Evolutionary conservation across 139 green algal genomes (phyloP), one percentile per base, ranked within the genome.

Genomic region (Chlorella sp.): DNA sequence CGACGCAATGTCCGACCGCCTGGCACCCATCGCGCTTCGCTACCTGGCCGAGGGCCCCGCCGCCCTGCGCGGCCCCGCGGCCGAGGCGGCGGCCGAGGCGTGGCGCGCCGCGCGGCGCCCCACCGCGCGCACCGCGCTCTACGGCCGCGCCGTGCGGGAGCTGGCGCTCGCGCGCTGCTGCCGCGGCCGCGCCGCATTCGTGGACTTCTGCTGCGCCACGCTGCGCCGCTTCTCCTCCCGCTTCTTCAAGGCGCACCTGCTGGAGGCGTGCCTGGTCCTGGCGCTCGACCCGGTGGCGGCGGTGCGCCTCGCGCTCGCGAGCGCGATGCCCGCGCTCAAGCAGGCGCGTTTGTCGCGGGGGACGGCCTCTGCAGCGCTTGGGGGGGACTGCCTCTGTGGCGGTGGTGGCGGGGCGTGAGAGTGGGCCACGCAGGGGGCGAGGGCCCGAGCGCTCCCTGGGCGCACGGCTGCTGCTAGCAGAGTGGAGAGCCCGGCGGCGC

Each of bases 271-370:
- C 76, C 67, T 90, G 40, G 48, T 81, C 11, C 69, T 94, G 68
- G 80, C 90, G 38, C 83, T 82, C 31, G 90, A 94, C 63, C 76
- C 82, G 0, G 84, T 94, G 43, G 82, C 89, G 45, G 91, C 91
- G 65, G 87, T 94, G 67, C 81, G 90, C 31, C 74, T 91, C 43
- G 66, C 80, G 33, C 71, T 87, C 25, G 74, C 74, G 1, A 11
- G 35, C 23, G 71, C 91, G 21, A 77, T 93, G 55, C 88, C 88
- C 5, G 64, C 45, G 17, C 83, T 93, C 23, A 93, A 92, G 70
- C 42, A 58, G n/a, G 45, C 63, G n/a, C n/a, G n/a, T n/a, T n/a
- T n/a, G n/a, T n/a, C n/a, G n/a, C n/a, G n/a, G n/a, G n/a, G n/a
- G n/a, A n/a, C n/a, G n/a, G n/a, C n/a, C n/a, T n/a, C n/a, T n/a